Base-by-base conservation (phyloP, 805 yeast species). In the Teunomyces tritomae region DNA sequence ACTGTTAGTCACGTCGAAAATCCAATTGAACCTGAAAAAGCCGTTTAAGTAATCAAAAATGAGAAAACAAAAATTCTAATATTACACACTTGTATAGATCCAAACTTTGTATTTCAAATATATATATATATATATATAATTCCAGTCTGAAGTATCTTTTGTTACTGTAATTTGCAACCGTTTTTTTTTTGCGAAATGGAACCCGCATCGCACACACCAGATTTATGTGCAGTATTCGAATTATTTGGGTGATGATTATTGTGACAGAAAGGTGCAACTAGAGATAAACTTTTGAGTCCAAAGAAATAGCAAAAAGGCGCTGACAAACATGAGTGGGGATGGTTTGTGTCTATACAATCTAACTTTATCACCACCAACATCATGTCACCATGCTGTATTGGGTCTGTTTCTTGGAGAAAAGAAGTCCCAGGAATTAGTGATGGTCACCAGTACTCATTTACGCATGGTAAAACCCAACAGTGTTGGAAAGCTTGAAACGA, bases 361-460 rank as follows among this genome's bases (percentile, higher is more conserved):
- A 50, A 87, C 96, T 6, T 70, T 89, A n/a, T 77, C 77, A 53
- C 73, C 70, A 6, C 84, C 91, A 2, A 63, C 82, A 5, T 74
- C 82, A 35, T 73, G 82, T 3, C 62, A 76, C 5, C 64, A 65
- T 28, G 75, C 90, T 1, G 71, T 84, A n/a, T 73, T 80, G 5
- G 97, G 96, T 1, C 79, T 77, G 52, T 89, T 90, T 60, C 65
- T 78, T 1, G 89, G 73, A 2, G 50, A 51, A 39, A 58, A 71
- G 53, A 79, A 77, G 58, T 59, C 73, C 14, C 92, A 87, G 59
- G 87, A 84, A 51, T 68, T 89, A 17, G 78, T 85, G 9, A 62
- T 81, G 28, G 84, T 84, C 4, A 73, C 80, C 4, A 74, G 82
- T 16, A 74, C 83, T 9, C 65, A 74, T 41, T 58, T 89, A 5